Evolutionary conservation across 129 eudicot genomes (phyloP).

Genomic region (Artemisia tridentata): DNA sequence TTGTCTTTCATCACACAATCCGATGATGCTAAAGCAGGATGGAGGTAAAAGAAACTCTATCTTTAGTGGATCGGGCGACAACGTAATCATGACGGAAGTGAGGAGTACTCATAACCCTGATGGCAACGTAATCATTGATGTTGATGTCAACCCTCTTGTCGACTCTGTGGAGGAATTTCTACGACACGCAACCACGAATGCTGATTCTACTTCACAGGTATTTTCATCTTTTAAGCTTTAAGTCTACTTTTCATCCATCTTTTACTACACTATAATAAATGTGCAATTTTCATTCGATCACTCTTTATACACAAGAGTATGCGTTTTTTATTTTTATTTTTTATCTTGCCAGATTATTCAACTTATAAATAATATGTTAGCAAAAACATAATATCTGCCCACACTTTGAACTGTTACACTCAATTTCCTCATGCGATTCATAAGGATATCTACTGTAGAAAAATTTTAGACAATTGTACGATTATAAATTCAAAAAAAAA

Average conservation of each 20-base stretch:
- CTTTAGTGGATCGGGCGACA: conserved; percentile 57
- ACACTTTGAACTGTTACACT: too few species aligned
- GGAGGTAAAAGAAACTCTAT: conserved; percentile 43
- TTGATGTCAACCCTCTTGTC: conserved; percentile 61
- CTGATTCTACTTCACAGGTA: conserved; percentile 31
- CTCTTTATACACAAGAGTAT: background rate
- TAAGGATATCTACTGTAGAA: too few species aligned
- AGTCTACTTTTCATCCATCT: background rate
- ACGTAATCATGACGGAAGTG: conserved; percentile 56
- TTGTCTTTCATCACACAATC: conserved; percentile 21
- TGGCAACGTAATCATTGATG: conserved; percentile 45
- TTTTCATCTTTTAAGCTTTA: background rate
- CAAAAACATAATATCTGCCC: too few species aligned
- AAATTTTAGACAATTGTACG: too few species aligned
- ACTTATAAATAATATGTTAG: too few species aligned
- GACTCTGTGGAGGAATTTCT: conserved; percentile 55
- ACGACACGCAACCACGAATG: conserved; percentile 36
- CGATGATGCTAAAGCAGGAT: conserved; percentile 28
- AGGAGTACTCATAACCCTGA: conserved; percentile 53
- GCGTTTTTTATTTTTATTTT: too few species aligned
- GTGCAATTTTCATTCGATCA: background rate
- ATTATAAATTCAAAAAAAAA: too few species aligned
- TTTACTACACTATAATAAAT: background rate
- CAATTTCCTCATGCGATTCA: too few species aligned
- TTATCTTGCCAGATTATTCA: too few species aligned